Base-by-base conservation (phyloP, 805 yeast genomes). In the Yamadazyma philogaea region DNA sequence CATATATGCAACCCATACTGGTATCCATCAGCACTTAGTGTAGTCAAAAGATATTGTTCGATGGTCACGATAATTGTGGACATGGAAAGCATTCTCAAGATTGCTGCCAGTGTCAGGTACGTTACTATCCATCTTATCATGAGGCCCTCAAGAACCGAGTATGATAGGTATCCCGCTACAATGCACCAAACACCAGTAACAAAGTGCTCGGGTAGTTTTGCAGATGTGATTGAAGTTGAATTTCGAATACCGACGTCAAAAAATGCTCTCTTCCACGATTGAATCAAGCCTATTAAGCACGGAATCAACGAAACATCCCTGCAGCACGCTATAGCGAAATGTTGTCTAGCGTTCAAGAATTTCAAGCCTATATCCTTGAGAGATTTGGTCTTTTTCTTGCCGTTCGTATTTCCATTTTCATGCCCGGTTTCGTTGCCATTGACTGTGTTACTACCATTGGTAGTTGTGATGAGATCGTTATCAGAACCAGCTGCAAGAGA, bases 101-200 rank as follows among this genome's bases (percentile, higher is more conserved):
- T 86, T 0, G 96, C 95, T 0, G 96, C 98, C 1, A 86, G 73
- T 0, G 87, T 82, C 44, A 89, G 84, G 61, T 91, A 91, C 33
- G 84, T 87, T 33, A 90, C 95, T 20, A 91, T 87, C 95, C 98
- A 91, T 34, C 98, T 73, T 21, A 88, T 84, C 83, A 90, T 87
- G 36, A 91, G 68, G 0, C 96, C 93, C 56, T 90, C 96, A 26
- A 91, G 67, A 3, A 87, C 87, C 1, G 89, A 81, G 61, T 82
- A 88, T 7, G 95, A 81, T 46, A 91, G 68, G 55, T 87, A 88
- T 2, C 88, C 88, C 1, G 95, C 79, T 7, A 91, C 98, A 4
- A 85, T 56, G 59, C 96, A 87, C 98, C 98, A 91, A n/a, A 91
- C 60, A 0, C 90, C 90, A 3, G 95, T 84, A 45, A 89, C 66